phyloP scores from a whole-genome alignment of 352 stramenopile genomes.

The Nothophytophthora sp. region DNA sequence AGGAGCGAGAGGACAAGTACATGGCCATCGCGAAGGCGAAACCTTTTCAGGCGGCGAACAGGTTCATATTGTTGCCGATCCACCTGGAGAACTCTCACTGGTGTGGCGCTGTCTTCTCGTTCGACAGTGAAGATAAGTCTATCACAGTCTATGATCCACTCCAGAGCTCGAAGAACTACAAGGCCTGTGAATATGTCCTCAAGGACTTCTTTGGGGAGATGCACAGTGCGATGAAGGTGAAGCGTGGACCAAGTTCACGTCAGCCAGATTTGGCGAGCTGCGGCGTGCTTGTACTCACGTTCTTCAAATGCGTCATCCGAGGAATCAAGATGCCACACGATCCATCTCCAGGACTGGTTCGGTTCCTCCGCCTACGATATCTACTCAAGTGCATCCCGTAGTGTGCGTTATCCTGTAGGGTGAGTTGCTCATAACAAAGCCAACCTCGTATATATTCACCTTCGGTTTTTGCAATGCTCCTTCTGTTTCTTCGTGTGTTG shows the following conservation, averaged over 20 bases:
- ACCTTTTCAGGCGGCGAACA: background rate
- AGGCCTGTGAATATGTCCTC: background rate
- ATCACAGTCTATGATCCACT: slow-evolving; percentile 5
- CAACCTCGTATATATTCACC: too few relatives aligned
- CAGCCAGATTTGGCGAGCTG: slow-evolving; percentile 6
- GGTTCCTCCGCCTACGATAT: slow-evolving; percentile 2
- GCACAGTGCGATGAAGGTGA: background rate
- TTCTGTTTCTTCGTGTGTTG: too few relatives aligned
- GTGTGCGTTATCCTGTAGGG: too few relatives aligned
- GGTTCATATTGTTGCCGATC: background rate
- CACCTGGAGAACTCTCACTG: slow-evolving; percentile 4
- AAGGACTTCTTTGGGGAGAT: background rate
- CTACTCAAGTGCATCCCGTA: too few relatives aligned
- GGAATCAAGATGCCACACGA: background rate
- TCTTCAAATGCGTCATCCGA: background rate
- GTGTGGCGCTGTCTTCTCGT: slow-evolving; percentile 1
- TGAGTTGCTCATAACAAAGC: too few relatives aligned
- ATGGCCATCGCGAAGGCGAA: background rate
- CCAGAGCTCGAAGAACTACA: slow-evolving; percentile 13
- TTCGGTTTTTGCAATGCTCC: too few relatives aligned
- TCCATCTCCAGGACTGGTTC: background rate
- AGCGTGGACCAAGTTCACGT: background rate
- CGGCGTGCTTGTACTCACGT: background rate
- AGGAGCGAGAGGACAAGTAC: background rate
- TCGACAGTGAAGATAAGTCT: background rate